These are phyloP conservation scores for Cochlearia excelsa DNA, from an alignment of 345 rosid species.

Conservation along the genomic window DNA sequence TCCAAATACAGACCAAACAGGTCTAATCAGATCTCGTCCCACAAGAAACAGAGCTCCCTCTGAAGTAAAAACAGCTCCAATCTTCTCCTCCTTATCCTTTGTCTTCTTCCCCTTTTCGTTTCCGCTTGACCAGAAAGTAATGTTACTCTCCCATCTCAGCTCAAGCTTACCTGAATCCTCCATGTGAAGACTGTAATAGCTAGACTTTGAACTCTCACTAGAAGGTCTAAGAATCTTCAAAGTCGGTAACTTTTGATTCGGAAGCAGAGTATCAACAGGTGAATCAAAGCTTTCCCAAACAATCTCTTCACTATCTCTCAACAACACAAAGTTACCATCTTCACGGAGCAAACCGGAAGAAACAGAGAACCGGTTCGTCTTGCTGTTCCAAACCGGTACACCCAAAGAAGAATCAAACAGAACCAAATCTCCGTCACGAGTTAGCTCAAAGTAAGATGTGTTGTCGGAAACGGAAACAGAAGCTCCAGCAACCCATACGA, in stretches of 20 bases:
- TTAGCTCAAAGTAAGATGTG: conserved; percentile 66
- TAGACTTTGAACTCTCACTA: conserved; percentile 52
- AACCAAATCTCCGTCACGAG: conserved; percentile 54
- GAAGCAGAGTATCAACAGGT: conserved; percentile 71
- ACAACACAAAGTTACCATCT: conserved; percentile 68
- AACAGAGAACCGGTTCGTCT: conserved; percentile 50
- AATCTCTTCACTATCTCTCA: conserved; percentile 40
- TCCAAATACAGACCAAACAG: conserved; percentile 60
- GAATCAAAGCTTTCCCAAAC: conserved; percentile 78
- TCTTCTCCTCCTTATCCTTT: conserved; percentile 30
- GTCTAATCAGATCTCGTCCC: conserved; percentile 32
- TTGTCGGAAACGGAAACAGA: conserved; percentile 47
- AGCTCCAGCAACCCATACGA: conserved; percentile 83
- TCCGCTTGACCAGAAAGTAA: conserved; percentile 55
- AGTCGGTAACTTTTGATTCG: conserved; percentile 55
- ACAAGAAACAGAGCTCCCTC: conserved; percentile 57
- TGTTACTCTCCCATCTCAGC: conserved; percentile 64
- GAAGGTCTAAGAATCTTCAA: conserved; percentile 56
- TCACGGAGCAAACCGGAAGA: conserved; percentile 57
- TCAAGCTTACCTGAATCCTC: conserved; percentile 52
- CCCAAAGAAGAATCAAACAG: conserved; percentile 52
- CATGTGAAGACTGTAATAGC: conserved; percentile 67
- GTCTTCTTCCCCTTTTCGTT: conserved; percentile 30
- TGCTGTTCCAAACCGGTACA: conserved; percentile 54
- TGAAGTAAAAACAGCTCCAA: conserved; percentile 56